Conservation (phyloP, 2,329 filamentous ascomycete genomes). For the Microascus cirrosus region DNA sequence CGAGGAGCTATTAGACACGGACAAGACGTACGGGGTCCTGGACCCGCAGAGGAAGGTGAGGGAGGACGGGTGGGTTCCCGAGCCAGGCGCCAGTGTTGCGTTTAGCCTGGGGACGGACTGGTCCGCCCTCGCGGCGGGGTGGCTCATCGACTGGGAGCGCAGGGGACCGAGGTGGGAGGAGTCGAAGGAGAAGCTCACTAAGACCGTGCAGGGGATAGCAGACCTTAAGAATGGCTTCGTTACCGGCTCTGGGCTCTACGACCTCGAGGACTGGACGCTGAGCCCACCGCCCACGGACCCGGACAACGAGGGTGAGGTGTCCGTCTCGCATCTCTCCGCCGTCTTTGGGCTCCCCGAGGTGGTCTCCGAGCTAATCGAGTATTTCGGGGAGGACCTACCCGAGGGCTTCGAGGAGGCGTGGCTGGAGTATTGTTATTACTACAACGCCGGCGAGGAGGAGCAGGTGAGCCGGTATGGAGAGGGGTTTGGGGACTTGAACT, state of each 20-base stretch:
- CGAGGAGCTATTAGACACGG: conserved; percentile 36
- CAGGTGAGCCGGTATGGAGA: conserved; percentile 41
- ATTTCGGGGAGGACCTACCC: conserved; percentile 31
- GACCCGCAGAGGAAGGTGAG: conserved; percentile 50
- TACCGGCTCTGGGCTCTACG: conserved; percentile 42
- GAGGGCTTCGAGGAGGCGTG: conserved; percentile 40
- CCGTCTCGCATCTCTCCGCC: conserved; percentile 42
- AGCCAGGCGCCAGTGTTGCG: conserved; percentile 17
- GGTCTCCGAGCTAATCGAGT: conserved; percentile 40
- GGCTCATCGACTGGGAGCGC: conserved; percentile 50
- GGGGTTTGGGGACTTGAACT: conserved; percentile 31
- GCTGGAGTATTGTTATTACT: conserved; percentile 51
- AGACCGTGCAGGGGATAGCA: conserved; percentile 37
- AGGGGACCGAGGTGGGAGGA: conserved; percentile 41
- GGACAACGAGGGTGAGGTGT: conserved; percentile 36
- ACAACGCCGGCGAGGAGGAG: conserved; percentile 33
- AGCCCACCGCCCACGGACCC: conserved; percentile 40
- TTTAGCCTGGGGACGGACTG: conserved; percentile 49
- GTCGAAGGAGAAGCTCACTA: conserved; percentile 35
- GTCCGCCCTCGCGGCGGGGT: conserved; percentile 42
- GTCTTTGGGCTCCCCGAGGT: conserved; percentile 50
- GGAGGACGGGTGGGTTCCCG: conserved; percentile 35
- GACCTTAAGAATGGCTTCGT: conserved; percentile 47
- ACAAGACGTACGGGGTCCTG: conserved; percentile 38
- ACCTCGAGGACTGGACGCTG: conserved; percentile 34